Conservation (phyloP, 108 stramenopile species). For the Cyclostephanos invisitatus region DNA sequence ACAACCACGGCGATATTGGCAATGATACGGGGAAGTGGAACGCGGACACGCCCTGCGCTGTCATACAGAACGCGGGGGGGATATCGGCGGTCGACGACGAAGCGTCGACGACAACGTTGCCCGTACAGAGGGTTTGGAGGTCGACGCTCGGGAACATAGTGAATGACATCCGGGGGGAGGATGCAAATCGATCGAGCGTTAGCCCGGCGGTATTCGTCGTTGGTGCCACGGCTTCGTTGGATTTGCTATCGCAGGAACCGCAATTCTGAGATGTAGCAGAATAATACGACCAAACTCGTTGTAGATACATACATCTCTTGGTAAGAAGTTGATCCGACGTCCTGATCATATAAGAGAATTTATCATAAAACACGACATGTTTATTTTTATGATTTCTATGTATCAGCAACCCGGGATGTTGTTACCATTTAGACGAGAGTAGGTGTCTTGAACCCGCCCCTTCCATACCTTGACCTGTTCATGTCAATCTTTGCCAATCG, state of each 20-base stretch:
- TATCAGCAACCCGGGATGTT: too few relatives aligned
- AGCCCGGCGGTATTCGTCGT: slow-evolving; percentile 48
- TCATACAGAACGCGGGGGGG: slow-evolving; percentile 48
- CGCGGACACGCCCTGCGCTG: slow-evolving; percentile 34
- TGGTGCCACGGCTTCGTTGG: slow-evolving; percentile 29
- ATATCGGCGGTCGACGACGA: background rate
- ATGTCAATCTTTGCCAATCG: slow-evolving; percentile 70
- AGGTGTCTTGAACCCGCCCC: slow-evolving; percentile 24
- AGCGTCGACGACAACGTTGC: background rate
- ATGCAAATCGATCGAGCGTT: slow-evolving; percentile 32
- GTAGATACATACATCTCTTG: too few relatives aligned
- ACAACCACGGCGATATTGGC: background rate
- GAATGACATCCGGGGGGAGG: slow-evolving; percentile 27
- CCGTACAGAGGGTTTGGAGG: slow-evolving; percentile 42
- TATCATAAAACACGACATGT: too few relatives aligned
- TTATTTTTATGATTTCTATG: too few relatives aligned
- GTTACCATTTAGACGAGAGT: slow-evolving; percentile 4
- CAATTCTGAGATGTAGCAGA: background rate
- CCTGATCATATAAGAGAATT: background rate
- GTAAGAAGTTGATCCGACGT: background rate
- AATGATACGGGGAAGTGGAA: slow-evolving; percentile 16
- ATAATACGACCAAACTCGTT: too few relatives aligned
- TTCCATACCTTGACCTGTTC: slow-evolving; percentile 27
- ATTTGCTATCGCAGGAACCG: slow-evolving; percentile 23
- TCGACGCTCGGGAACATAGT: slow-evolving; percentile 33